Percentiles rank a stretch among this genome's conserved stretches.
Evolutionary conservation across 345 rosid species (phyloP).

Genomic region (Cardamine occulta): DNA sequence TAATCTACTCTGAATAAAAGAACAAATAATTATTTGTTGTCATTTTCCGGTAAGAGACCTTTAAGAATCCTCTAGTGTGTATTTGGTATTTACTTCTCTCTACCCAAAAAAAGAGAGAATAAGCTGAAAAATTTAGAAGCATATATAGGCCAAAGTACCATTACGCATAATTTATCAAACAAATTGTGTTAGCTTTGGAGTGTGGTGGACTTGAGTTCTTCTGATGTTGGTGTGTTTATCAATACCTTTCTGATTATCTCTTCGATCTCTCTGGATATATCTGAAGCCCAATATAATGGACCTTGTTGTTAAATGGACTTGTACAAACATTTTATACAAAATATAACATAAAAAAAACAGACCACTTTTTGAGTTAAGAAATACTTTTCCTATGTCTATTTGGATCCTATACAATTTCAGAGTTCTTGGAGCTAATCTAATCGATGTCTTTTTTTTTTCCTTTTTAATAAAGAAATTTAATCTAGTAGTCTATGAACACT

Average conservation of each 20-base stretch:
- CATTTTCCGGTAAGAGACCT: slow-evolving; percentile 12
- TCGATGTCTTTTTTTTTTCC: not conserved
- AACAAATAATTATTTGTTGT: not conserved
- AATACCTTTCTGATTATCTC: not conserved
- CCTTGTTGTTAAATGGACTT: not conserved
- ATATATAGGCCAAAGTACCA: not conserved
- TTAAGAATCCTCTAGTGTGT: not conserved
- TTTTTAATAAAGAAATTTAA: not conserved
- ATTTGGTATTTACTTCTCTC: not conserved
- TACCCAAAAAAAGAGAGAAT: not conserved
- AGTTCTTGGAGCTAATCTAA: slow-evolving; percentile 9
- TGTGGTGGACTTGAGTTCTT: not conserved
- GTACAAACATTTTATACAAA: not conserved
- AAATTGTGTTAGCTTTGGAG: not conserved
- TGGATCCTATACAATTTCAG: slow-evolving; percentile 25
- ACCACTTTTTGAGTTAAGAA: not conserved
- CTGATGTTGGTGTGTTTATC: no score
- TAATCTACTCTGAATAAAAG: not conserved
- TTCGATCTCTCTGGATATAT: not conserved
- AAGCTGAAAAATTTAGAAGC: not conserved
- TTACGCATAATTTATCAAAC: not conserved
- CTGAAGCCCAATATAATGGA: slow-evolving; percentile 13
- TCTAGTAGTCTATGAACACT: slow-evolving; percentile 4
- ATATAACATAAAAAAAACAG: not conserved
- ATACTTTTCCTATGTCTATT: not conserved